Percentiles rank a stretch among this genome's conserved stretches.
These are phyloP conservation scores for Solanum acaule DNA, from an alignment of 257 asterid genomes.

Conservation along the genomic window DNA sequence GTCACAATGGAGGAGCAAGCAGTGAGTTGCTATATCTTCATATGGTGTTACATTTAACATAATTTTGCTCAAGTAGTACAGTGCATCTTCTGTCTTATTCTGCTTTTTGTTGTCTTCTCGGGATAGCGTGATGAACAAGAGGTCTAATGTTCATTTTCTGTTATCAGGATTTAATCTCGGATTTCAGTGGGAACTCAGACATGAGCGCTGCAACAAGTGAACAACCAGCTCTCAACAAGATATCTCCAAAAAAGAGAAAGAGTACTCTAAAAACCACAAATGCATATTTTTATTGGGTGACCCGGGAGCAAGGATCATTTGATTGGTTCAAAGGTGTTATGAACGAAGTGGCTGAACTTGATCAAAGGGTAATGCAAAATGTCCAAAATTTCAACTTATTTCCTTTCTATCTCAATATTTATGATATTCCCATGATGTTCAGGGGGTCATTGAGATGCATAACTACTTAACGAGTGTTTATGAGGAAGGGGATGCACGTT, in stretches of 20 bases:
- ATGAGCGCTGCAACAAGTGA: constrained; percentile 35
- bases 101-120: neutral
- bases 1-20: constrained; percentile 82
- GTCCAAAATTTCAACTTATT: neutral
- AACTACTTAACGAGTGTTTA: constrained; percentile 91
- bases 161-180: constrained; percentile 66
- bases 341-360: constrained; percentile 88
- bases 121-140: neutral
- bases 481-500: constrained; percentile 97
- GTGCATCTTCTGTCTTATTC: neutral
- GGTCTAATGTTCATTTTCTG: neutral
- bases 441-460: constrained; percentile 98
- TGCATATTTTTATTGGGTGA: constrained; percentile 97
- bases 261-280: constrained; percentile 62
- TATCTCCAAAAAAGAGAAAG: constrained; percentile 41
- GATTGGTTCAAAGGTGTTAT: constrained; percentile 98
- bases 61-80: neutral
- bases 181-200: constrained; percentile 57
- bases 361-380: constrained; percentile 60
- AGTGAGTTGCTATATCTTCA: constrained; percentile 29
- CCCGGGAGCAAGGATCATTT: constrained; percentile 92
- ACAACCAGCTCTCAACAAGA: constrained; percentile 29
- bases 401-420: neutral
- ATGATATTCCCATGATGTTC: neutral
- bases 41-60: neutral